phyloP scores from a whole-genome alignment of 2,329 filamentous ascomycete genomes.

The Exophiala oligosperma region DNA sequence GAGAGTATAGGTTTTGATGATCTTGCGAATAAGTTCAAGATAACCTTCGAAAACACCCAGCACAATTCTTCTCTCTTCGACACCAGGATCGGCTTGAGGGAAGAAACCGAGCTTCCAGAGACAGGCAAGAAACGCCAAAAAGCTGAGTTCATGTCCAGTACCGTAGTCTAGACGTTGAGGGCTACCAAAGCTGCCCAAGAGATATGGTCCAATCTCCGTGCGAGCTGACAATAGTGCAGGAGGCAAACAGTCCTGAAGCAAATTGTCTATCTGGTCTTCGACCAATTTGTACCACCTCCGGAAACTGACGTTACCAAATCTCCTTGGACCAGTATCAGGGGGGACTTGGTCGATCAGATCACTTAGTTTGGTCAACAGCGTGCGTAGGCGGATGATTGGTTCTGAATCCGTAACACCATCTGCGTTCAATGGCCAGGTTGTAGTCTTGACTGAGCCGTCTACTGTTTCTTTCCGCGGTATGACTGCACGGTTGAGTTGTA shows the following conservation, averaged over 20 bases:
- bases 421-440: slow-evolving; percentile 53
- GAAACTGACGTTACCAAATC: slow-evolving; percentile 92
- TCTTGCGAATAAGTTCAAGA: slow-evolving; percentile 72
- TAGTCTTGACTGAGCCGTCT: slow-evolving; percentile 39
- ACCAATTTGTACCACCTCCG: slow-evolving; percentile 76
- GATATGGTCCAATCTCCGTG: slow-evolving; percentile 73
- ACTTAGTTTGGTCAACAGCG: slow-evolving; percentile 65
- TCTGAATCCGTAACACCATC: slow-evolving; percentile 50
- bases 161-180: slow-evolving; percentile 89
- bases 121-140: slow-evolving; percentile 84
- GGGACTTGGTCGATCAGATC: slow-evolving; percentile 74
- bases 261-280: slow-evolving; percentile 55
- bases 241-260: slow-evolving; percentile 61
- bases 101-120: slow-evolving; percentile 91
- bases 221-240: slow-evolving; percentile 46
- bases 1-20: slow-evolving; percentile 88
- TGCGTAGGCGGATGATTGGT: slow-evolving; percentile 64
- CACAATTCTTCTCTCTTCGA: slow-evolving; percentile 74
- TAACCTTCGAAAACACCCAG: slow-evolving; percentile 84
- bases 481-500: slow-evolving; percentile 86
- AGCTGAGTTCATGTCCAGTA: slow-evolving; percentile 93
- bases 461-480: slow-evolving; percentile 62
- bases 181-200: slow-evolving; percentile 85
- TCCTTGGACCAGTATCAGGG: slow-evolving; percentile 78
- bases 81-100: slow-evolving; percentile 45